Base-by-base conservation (phyloP, 2,329 filamentous ascomycete genomes). In the Fusarium mexicanum region DNA sequence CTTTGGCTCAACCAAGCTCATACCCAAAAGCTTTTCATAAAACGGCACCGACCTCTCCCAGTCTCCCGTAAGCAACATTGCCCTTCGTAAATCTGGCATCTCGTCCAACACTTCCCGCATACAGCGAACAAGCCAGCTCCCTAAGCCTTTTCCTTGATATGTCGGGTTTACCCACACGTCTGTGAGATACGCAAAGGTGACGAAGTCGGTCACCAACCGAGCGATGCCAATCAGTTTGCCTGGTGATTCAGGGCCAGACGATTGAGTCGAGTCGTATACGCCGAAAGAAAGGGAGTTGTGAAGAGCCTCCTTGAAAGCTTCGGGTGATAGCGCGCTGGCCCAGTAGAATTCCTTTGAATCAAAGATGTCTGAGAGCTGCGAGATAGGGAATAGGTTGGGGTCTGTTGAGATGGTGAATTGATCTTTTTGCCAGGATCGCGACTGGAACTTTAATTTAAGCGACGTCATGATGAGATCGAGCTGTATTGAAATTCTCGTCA, bases 131-230 rank as follows among this genome's bases (percentile, higher is more conserved):
- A 93, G 79, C 89, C 90, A 93, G 40, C 82, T 86, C 2, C 89
- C 91, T 2, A 93, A 82, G 0, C 91, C 91, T 12, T 84, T 81
- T 2, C 87, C 86, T 76, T 90, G 89, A 66, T 88, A 86, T 26
- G 84, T 81, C 0, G 86, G 83, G 2, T 88, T 78, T 8, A 93
- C 82, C 79, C 90, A 93, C 1, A 93, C 88, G 72, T 93, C 91
- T 2, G 91, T 91, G 18, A 83, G 60, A 35, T 92, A 93, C 6
- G 87, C 87, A 73, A 93, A 90, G 0, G 91, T 91, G 16, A 88
- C 84, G 67, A 86, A 86, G 78, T 94, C 92, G 1, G 91, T 94
- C 54, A 93, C 82, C 11, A 91, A 80, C 22, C 91, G 77, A 6
- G 79, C 77, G 35, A 83, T 73, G 8, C 82, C 82, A 6, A 83